phyloP scores from a whole-genome alignment of 2,329 filamentous ascomycete species.

The Hypoxylon sp. region DNA sequence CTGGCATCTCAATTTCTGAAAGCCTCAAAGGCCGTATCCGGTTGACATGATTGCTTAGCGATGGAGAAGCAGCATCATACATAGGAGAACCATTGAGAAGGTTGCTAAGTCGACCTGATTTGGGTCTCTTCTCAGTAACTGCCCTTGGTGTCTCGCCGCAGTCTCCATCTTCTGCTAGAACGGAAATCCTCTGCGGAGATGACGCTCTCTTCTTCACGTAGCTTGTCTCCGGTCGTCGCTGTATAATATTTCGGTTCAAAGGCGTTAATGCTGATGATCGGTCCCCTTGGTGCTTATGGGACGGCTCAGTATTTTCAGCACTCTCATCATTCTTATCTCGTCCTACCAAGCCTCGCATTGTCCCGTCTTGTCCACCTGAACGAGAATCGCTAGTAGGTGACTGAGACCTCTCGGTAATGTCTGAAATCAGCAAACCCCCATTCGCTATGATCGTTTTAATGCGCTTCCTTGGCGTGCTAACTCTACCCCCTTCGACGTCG shows the following conservation, averaged over 20 bases:
- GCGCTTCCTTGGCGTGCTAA: constrained; percentile 54
- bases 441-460: constrained; percentile 33
- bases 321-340: neutral
- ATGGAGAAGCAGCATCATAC: constrained; percentile 33
- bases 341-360: neutral
- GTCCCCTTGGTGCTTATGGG: neutral
- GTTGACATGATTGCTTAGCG: too few relatives aligned
- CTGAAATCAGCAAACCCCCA: neutral
- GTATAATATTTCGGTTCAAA: constrained; percentile 9
- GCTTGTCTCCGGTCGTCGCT: neutral
- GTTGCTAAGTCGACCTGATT: constrained; percentile 28
- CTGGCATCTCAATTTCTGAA: constrained; percentile 46
- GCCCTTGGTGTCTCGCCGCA: constrained; percentile 12
- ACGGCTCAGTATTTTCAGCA: too few relatives aligned
- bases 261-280: constrained; percentile 12
- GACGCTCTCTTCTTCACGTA: constrained; percentile 14
- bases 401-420: neutral
- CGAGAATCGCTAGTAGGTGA: neutral
- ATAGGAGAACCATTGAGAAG: too few relatives aligned
- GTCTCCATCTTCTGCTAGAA: constrained; percentile 41
- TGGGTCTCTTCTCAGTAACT: constrained; percentile 4
- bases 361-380: neutral
- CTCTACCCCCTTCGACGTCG: constrained; percentile 57
- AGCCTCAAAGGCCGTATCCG: constrained; percentile 11
- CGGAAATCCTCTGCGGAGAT: constrained; percentile 27